Conservation (phyloP, 1,284 basidiomycete species). For the Tylopilus orsonianus region DNA sequence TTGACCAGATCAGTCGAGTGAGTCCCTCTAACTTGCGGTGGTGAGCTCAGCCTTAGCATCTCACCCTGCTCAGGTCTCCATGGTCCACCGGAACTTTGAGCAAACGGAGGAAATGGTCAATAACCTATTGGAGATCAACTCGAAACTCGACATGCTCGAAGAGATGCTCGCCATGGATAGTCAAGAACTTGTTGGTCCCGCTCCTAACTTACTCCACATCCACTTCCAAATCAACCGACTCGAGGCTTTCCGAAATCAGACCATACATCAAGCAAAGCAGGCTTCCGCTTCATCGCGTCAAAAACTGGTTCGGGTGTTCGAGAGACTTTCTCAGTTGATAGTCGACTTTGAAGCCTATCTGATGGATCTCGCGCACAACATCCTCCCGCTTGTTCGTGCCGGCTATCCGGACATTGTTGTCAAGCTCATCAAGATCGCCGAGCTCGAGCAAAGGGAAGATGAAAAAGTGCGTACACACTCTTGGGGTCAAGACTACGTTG, state of each 20-base stretch:
- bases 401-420: slow-evolving; percentile 87
- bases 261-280: slow-evolving; percentile 89
- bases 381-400: slow-evolving; percentile 79
- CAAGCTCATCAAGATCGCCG: slow-evolving; percentile 90
- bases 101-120: slow-evolving; percentile 95
- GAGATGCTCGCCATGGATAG: slow-evolving; percentile 78
- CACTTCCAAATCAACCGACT: slow-evolving; percentile 90
- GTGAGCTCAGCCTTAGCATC: slow-evolving; percentile 5
- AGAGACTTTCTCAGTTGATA: slow-evolving; percentile 82
- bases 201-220: slow-evolving; percentile 85
- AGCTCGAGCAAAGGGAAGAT: slow-evolving; percentile 91
- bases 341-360: slow-evolving; percentile 88
- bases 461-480: slow-evolving; percentile 68
- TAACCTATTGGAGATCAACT: slow-evolving; percentile 87
- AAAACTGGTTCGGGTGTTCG: slow-evolving; percentile 81
- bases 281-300: slow-evolving; percentile 68
- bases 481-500: neutral
- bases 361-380: slow-evolving; percentile 72
- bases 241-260: slow-evolving; percentile 91
- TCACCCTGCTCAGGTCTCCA: slow-evolving; percentile 76
- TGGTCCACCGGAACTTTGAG: slow-evolving; percentile 93
- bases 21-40: slow-evolving; percentile 30
- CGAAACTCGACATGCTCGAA: slow-evolving; percentile 78
- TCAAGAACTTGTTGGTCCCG: slow-evolving; percentile 75
- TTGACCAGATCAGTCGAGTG: slow-evolving; percentile 91